Percentiles rank a stretch among this genome's conserved stretches.
Evolutionary conservation across 2,329 filamentous ascomycete genomes (phyloP).

Genomic region (Microcyclospora tardicrescens): DNA sequence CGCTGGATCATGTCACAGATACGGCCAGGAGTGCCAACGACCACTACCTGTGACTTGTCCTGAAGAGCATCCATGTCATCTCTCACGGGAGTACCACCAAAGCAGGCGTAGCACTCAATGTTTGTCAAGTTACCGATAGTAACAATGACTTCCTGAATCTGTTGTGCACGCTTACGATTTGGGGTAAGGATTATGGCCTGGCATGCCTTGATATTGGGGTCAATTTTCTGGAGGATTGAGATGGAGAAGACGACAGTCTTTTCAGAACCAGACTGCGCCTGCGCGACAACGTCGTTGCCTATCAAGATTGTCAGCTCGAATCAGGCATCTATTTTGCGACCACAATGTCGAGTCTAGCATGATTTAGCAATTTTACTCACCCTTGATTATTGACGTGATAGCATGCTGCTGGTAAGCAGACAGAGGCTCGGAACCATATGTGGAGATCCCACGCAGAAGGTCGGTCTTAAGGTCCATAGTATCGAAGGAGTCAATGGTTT

Average conservation of each 20-base stretch:
- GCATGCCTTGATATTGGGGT: constrained; percentile 85
- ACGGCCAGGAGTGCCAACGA: constrained; percentile 94
- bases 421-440: too few relatives aligned
- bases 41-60: constrained; percentile 91
- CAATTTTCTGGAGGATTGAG: constrained; percentile 97
- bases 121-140: constrained; percentile 99
- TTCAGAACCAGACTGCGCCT: constrained; percentile 98
- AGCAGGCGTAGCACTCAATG: constrained; percentile 97
- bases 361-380: too few relatives aligned
- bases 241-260: constrained; percentile 99
- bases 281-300: constrained; percentile 98
- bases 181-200: constrained; percentile 97
- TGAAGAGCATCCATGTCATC: constrained; percentile 97
- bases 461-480: too few relatives aligned
- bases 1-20: constrained; percentile 99
- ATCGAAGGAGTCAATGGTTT: too few relatives aligned
- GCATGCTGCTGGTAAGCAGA: too few relatives aligned
- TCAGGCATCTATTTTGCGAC: neutral
- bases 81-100: constrained; percentile 93
- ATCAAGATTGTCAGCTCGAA: constrained; percentile 9
- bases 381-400: too few relatives aligned
- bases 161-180: constrained; percentile 94
- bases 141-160: constrained; percentile 98
- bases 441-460: too few relatives aligned
- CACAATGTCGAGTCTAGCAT: neutral